These are phyloP conservation scores for Rauvolfia tetraphylla DNA, from an alignment of 257 asterid species.

Conservation along the genomic window DNA sequence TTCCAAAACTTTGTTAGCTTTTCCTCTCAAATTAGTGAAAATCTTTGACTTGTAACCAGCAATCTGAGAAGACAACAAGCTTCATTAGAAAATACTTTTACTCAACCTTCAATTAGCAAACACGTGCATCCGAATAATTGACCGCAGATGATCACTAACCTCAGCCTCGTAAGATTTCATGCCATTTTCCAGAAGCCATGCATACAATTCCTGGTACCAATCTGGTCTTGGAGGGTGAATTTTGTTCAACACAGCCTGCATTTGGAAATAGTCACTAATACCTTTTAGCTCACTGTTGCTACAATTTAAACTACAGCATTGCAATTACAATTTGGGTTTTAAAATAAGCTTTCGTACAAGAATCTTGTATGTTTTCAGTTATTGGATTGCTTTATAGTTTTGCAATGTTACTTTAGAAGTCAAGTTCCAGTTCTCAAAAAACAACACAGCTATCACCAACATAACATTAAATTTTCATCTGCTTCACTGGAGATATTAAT, in stretches of 20 bases:
- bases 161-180: conserved; percentile 70
- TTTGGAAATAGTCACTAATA: conserved; percentile 7
- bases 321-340: not conserved
- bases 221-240: conserved; percentile 81
- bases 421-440: not conserved
- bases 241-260: conserved; percentile 58
- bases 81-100: conserved; percentile 1
- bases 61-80: conserved; percentile 42
- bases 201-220: conserved; percentile 93
- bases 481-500: not conserved
- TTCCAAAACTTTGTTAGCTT: conserved; percentile 57
- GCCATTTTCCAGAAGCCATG: conserved; percentile 50
- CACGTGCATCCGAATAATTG: not conserved
- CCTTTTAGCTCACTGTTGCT: not conserved
- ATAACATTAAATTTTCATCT: not conserved
- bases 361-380: not conserved
- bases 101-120: not conserved
- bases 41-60: conserved; percentile 68
- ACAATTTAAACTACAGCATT: conserved; percentile 4
- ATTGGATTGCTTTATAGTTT: not conserved
- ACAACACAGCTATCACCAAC: not conserved
- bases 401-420: too few relatives aligned
- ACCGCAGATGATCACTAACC: conserved; percentile 38
- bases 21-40: conserved; percentile 64
- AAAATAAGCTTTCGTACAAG: not conserved